Evolutionary conservation across 331 rosid species (phyloP).

Genomic region (Malus hybrid): DNA sequence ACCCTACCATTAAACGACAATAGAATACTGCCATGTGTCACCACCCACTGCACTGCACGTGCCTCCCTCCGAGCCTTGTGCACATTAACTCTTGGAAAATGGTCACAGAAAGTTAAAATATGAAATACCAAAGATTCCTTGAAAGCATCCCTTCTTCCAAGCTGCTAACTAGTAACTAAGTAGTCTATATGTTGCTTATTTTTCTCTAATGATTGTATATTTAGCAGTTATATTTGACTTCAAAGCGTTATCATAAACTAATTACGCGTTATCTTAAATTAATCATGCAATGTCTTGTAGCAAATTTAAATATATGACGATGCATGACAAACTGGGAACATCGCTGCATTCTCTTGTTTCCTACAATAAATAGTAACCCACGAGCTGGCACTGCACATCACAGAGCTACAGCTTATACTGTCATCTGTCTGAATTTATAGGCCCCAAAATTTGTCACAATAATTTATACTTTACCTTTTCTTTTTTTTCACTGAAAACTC

Average conservation of each 20-base stretch:
- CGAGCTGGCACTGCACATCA: slow-evolving; percentile 14
- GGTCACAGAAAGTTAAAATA: slow-evolving; percentile 7
- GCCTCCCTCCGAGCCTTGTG: slow-evolving; percentile 37
- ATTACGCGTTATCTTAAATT: too few species aligned
- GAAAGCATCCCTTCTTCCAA: neutral
- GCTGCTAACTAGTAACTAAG: neutral
- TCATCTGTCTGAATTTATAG: slow-evolving; percentile 6
- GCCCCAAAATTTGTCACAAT: slow-evolving; percentile 19
- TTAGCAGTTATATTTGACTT: slow-evolving; percentile 4
- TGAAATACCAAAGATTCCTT: slow-evolving; percentile 31
- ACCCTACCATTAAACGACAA: slow-evolving; percentile 59
- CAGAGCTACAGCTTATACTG: slow-evolving; percentile 1
- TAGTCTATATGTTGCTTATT: neutral
- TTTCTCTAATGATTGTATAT: slow-evolving; percentile 1
- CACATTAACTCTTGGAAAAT: slow-evolving; percentile 27
- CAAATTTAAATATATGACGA: too few species aligned
- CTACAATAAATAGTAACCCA: neutral
- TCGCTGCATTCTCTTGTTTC: neutral
- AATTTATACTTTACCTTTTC: neutral
- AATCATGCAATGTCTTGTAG: too few species aligned
- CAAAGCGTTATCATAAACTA: too few species aligned
- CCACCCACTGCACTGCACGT: slow-evolving; percentile 52
- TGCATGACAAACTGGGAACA: too few species aligned
- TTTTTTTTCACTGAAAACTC: neutral
- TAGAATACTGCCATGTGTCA: slow-evolving; percentile 28